Conservation (phyloP, 2,329 filamentous ascomycete genomes). For the Blastomyces gilchristii region DNA sequence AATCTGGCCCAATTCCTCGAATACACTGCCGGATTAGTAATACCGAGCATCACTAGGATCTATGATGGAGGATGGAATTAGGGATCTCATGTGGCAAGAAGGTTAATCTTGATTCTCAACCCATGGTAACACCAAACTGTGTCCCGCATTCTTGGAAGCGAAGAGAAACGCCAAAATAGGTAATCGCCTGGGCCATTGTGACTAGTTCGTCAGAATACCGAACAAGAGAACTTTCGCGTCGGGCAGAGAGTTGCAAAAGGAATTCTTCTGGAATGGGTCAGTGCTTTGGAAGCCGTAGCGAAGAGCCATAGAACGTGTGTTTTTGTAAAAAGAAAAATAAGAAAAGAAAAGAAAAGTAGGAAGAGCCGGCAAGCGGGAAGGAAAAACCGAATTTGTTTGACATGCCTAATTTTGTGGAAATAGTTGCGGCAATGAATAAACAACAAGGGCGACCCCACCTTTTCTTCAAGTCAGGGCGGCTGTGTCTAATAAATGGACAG, state of each 20-base stretch:
- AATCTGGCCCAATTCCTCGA: neutral
- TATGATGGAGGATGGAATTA: neutral
- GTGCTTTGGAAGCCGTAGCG: neutral
- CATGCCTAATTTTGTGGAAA: neutral
- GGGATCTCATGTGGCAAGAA: neutral
- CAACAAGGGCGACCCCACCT: neutral
- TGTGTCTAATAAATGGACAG: neutral
- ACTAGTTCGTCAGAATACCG: neutral
- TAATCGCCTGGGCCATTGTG: conserved; percentile 2
- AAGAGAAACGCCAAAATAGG: conserved; percentile 1
- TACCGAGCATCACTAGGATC: neutral
- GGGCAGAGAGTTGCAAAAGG: neutral
- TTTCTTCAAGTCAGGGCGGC: conserved; percentile 1
- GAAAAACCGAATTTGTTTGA: neutral
- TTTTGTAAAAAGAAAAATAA: neutral
- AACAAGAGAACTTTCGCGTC: neutral
- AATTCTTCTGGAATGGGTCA: neutral
- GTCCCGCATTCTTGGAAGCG: neutral
- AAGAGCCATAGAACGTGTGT: neutral
- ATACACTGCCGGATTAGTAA: neutral
- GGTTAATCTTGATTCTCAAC: neutral
- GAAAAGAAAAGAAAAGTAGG: neutral
- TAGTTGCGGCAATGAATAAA: neutral
- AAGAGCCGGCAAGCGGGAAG: no score
- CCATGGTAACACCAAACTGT: neutral